Base-by-base conservation (phyloP, 352 stramenopile genomes). In the Globisporangium nunn region DNA sequence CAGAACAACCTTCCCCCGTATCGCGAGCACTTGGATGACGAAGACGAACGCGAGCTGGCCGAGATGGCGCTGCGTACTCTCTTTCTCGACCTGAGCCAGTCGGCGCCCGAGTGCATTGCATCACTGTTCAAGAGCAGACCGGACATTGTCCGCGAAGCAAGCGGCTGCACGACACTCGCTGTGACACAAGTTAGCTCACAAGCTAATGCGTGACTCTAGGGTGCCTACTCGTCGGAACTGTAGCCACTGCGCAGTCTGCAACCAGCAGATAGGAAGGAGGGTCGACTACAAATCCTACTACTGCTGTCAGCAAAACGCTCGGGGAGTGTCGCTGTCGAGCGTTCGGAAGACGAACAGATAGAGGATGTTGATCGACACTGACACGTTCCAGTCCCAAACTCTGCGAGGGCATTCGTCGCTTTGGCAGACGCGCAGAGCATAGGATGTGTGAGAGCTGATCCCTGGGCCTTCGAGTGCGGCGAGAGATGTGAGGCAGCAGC, bases 51-150 rank as follows among this genome's bases (percentile, higher is more conserved):
- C 17, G 50, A 64, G 6, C 43, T 83, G 29, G 47, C 58, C 0
- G 68, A 76, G 14, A 70, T 80, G 53, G 71, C 58, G 29, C 54
- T 84, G 51, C 71, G 71, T 11, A 79, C 67, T 14, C 67, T 84
- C 29, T 78, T 75, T 29, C 63, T 81, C 7, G 69, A 81, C 50
- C 66, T 81, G 30, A 75, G 71, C 3, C 61, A 75, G 56, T 61
- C 49, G 4, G 58, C 17, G 0, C 31, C 52, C 3, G 46, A 28
- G 29, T 11, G 17, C n/a, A 35, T 54, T 10, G 44, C 17, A 12
- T 0, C 46, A 2, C 31, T 41, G 3, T 46, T 58, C 11, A 4
- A 33, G 12, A 30, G 44, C 17, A 37, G 49, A 10, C 59, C 59
- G 2, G 8, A 14, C 28, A 52, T 65, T 7, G 10, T 30, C n/a